Evolutionary conservation across 805 yeast species (phyloP).

Genomic region (Spathaspora girioi): DNA sequence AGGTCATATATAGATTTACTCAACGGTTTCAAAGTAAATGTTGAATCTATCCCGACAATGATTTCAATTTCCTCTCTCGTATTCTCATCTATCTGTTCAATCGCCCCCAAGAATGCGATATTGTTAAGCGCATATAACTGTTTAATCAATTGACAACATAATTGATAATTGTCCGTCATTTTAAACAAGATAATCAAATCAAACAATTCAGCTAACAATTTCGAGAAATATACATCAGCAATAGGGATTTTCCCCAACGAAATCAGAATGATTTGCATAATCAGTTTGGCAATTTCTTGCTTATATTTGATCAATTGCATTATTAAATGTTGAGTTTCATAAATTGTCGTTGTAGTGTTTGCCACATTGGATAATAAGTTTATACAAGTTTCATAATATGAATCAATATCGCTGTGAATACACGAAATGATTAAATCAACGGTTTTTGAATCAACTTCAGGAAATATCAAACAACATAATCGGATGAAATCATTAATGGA

Average conservation of each 20-base stretch:
- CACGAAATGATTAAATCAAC: conserved; percentile 20
- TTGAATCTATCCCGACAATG: conserved; percentile 29
- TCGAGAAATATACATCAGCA: conserved; percentile 26
- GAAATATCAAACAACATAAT: conserved; percentile 21
- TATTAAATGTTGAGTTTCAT: conserved; percentile 26
- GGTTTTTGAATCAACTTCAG: conserved; percentile 17
- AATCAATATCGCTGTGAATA: conserved; percentile 19
- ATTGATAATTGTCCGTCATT: conserved; percentile 22
- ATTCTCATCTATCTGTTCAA: conserved; percentile 16
- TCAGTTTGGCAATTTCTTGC: conserved; percentile 21
- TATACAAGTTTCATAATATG: conserved; percentile 25
- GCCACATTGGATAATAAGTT: conserved; percentile 25
- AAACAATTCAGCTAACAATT: conserved; percentile 22
- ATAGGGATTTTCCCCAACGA: conserved; percentile 30
- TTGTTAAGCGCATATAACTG: conserved; percentile 29
- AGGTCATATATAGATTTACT: conserved; percentile 21
- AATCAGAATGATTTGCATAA: conserved; percentile 23
- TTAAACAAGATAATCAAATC: conserved; percentile 30
- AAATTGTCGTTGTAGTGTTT: conserved; percentile 25
- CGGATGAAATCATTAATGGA: conserved; percentile 33
- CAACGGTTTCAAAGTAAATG: conserved; percentile 7
- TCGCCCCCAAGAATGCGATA: conserved; percentile 21
- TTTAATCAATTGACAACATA: conserved; percentile 20
- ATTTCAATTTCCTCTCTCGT: conserved; percentile 30
- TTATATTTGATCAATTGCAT: conserved; percentile 36